Percentiles rank a stretch among this genome's conserved stretches.
phyloP scores from a whole-genome alignment of 2,329 filamentous ascomycete species.

The Zelopaecilomyces penicillatus region DNA sequence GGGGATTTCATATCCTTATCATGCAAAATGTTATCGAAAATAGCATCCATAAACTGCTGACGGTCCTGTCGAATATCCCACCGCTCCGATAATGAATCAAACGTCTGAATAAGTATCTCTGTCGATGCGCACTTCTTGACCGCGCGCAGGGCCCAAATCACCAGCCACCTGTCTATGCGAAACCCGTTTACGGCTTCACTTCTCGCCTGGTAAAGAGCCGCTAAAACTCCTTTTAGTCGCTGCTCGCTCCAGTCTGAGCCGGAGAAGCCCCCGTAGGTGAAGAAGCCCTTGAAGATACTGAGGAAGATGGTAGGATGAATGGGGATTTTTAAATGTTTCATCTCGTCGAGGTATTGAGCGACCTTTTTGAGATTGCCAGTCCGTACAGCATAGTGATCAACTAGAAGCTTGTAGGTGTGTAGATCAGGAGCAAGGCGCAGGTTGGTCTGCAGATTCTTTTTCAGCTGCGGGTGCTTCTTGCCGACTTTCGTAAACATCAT shows the following conservation, averaged over 20 bases:
- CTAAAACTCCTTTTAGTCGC: slow-evolving; percentile 61
- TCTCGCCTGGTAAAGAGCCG: slow-evolving; percentile 50
- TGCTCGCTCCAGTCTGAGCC: slow-evolving; percentile 63
- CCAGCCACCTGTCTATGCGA: slow-evolving; percentile 52
- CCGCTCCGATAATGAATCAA: slow-evolving; percentile 36
- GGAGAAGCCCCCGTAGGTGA: slow-evolving; percentile 55
- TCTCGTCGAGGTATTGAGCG: slow-evolving; percentile 67
- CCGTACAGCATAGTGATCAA: slow-evolving; percentile 62
- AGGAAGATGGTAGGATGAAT: slow-evolving; percentile 72
- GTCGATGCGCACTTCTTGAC: slow-evolving; percentile 51
- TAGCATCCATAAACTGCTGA: slow-evolving; percentile 37
- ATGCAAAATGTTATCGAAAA: slow-evolving; percentile 34
- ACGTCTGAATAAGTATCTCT: slow-evolving; percentile 46
- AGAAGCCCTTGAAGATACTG: slow-evolving; percentile 75
- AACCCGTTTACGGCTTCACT: slow-evolving; percentile 39
- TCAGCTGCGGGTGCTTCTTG: slow-evolving; percentile 47
- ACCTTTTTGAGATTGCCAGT: slow-evolving; percentile 66
- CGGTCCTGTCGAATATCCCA: slow-evolving; percentile 37
- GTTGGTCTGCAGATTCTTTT: slow-evolving; percentile 46
- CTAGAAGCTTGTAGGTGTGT: slow-evolving; percentile 69
- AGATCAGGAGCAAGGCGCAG: slow-evolving; percentile 65
- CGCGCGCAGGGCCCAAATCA: slow-evolving; percentile 52
- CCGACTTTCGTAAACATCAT: slow-evolving; percentile 49
- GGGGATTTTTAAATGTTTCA: slow-evolving; percentile 60
- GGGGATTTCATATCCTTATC: slow-evolving; percentile 23